These are phyloP conservation scores for Crithidia brevicula DNA, from an alignment of 208 protist genomes.

Conservation along the genomic window DNA sequence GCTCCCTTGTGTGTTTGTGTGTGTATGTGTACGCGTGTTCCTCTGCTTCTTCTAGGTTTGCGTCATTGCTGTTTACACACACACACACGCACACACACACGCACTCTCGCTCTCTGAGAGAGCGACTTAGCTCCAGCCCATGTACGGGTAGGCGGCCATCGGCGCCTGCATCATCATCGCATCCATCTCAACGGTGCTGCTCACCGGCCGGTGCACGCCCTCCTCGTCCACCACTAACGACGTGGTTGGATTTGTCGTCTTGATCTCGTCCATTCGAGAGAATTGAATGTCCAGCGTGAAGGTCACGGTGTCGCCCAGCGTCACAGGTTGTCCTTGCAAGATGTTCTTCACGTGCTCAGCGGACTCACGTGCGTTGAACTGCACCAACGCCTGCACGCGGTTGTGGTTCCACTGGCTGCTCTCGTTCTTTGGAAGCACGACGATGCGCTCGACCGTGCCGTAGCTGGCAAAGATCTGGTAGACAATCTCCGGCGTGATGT, in stretches of 20 bases:
- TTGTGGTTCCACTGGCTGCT: slow-evolving; percentile 90
- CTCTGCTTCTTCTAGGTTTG: too few relatives aligned
- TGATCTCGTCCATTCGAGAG: slow-evolving; percentile 91
- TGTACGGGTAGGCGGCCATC: slow-evolving; percentile 32
- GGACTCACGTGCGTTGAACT: slow-evolving; percentile 80
- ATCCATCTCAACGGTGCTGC: slow-evolving; percentile 21
- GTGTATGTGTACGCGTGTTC: too few relatives aligned
- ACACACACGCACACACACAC: slow-evolving; percentile 1
- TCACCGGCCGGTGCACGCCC: slow-evolving; percentile 56
- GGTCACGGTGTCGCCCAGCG: slow-evolving; percentile 82
- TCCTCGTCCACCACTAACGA: slow-evolving; percentile 83
- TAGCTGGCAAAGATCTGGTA: slow-evolving; percentile 92
- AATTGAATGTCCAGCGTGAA: slow-evolving; percentile 95
- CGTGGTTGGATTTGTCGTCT: slow-evolving; percentile 82
- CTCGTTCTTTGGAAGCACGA: slow-evolving; percentile 92
- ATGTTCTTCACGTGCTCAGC: slow-evolving; percentile 91
- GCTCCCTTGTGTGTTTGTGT: too few relatives aligned
- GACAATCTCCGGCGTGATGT: slow-evolving; percentile 91
- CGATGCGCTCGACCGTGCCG: slow-evolving; percentile 88
- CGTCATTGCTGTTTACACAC: too few relatives aligned
- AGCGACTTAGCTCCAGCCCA: slow-evolving; percentile 30
- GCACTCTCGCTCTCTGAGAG: neutral
- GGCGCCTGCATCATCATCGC: slow-evolving; percentile 28
- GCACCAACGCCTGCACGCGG: slow-evolving; percentile 90
- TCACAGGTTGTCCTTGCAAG: slow-evolving; percentile 91